Evolutionary conservation across 1,284 basidiomycete species (phyloP), one percentile per base, ranked within the genome.

Genomic region (Naganishia liquefaciens): DNA sequence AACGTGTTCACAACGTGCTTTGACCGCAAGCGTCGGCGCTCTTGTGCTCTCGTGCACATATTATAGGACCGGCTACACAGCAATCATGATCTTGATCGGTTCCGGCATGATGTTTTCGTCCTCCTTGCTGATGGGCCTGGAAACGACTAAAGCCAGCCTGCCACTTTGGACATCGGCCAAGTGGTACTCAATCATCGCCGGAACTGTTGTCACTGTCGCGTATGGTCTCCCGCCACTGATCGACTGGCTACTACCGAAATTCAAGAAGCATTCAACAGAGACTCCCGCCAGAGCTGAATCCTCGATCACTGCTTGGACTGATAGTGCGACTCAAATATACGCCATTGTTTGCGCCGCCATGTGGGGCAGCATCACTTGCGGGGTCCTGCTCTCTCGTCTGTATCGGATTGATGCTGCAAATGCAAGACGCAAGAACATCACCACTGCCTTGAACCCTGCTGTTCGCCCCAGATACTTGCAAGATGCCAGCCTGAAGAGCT

Each of bases 341-440:
- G 23, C 54, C 37, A 27, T 57, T 17, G 43, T 57, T n/a, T 25
- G 43, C 11, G 42, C 42, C 6, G 54, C 40, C 25, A 44, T 57
- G 42, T 28, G 27, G 42, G 28, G n/a, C 7, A 43, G 54, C n/a
- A 10, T n/a, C 2, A 17, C 23, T 11, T 19, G 43, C 7, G 54
- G 54, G 23, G n/a, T 43, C n/a, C 21, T 46, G 27, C 33, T 57
- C 42, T 57, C 54, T 5, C 40, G 54, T n/a, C 54, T 57, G 7
- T 57, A 57, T 57, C 54, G 54, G 3, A 57, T 46, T 27, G 54
- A 57, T 21, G 43, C 46, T 17, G 54, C 39, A 19, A 44, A 46
- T 21, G 43, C 21, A 15, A 40, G 54, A n/a, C 54, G 54, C 54
- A 44, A 46, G 15, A 46, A 57, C 17, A 37, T 39, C 21, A 17